phyloP scores from a whole-genome alignment of 2,329 filamentous ascomycete genomes.

The Scolecobasidium constrictum region DNA sequence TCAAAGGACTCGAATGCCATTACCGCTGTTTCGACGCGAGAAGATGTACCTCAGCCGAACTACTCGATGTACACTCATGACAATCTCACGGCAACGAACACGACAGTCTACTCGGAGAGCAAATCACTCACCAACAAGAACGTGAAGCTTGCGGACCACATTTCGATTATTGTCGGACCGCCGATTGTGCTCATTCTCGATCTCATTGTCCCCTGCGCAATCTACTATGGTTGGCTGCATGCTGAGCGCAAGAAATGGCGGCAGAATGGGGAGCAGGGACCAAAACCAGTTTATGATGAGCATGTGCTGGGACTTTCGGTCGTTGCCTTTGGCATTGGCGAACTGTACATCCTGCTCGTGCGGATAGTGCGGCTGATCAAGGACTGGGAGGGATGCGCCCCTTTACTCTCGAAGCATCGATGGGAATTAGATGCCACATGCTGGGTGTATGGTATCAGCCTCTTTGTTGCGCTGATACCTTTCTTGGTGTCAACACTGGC shows the following conservation, averaged over 20 bases:
- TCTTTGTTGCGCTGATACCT: slow-evolving; percentile 19
- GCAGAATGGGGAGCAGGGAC: neutral
- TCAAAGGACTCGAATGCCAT: neutral
- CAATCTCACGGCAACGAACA: neutral
- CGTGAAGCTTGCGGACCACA: slow-evolving; percentile 16
- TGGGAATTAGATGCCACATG: slow-evolving; percentile 22
- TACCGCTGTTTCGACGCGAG: neutral
- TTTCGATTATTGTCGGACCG: slow-evolving; percentile 18
- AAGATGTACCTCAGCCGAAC: neutral
- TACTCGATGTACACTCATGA: neutral
- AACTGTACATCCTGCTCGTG: slow-evolving; percentile 20
- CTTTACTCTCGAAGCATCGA: slow-evolving; percentile 17
- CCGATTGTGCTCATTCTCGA: slow-evolving; percentile 21
- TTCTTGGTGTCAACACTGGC: slow-evolving; percentile 16
- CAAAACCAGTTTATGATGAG: slow-evolving; percentile 16
- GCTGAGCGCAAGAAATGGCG: slow-evolving; percentile 12
- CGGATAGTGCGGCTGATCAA: slow-evolving; percentile 17
- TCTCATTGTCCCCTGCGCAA: slow-evolving; percentile 19
- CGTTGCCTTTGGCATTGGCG: slow-evolving; percentile 19
- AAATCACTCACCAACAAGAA: slow-evolving; percentile 16
- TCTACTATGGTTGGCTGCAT: slow-evolving; percentile 21
- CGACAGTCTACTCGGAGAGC: neutral
- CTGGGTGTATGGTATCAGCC: slow-evolving; percentile 20
- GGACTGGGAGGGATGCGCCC: slow-evolving; percentile 18
- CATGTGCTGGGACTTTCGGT: slow-evolving; percentile 20